Percentiles rank a stretch among this genome's conserved stretches.
Conservation (phyloP, 768 basidiomycete species). For the Coprinellus micaceus region DNA sequence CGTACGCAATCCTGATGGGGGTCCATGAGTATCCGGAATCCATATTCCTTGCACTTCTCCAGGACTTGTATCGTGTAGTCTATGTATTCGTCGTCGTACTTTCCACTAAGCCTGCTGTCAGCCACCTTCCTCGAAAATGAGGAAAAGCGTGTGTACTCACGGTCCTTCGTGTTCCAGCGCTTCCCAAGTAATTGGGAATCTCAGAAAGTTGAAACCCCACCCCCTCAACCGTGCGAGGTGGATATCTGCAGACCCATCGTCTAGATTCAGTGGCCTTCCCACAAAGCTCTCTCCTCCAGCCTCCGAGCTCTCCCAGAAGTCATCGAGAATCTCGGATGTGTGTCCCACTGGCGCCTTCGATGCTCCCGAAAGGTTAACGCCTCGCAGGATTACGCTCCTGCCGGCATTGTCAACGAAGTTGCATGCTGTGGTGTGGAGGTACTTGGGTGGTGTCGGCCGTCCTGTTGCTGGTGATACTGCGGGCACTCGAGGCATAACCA, state of each 20-base stretch:
- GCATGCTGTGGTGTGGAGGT: slow-evolving; percentile 62
- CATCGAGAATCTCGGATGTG: slow-evolving; percentile 64
- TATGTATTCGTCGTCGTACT: slow-evolving; percentile 89
- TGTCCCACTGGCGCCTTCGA: slow-evolving; percentile 77
- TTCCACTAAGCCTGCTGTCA: slow-evolving; percentile 49
- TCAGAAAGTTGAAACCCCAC: slow-evolving; percentile 91
- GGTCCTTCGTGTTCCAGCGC: slow-evolving; percentile 91
- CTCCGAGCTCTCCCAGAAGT: slow-evolving; percentile 82
- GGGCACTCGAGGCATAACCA: slow-evolving; percentile 57
- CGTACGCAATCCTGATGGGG: slow-evolving; percentile 94
- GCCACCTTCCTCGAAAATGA: slow-evolving; percentile 4
- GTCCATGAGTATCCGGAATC: slow-evolving; percentile 90
- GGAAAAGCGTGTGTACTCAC: slow-evolving; percentile 56
- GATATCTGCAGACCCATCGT: slow-evolving; percentile 80
- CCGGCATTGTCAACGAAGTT: slow-evolving; percentile 74
- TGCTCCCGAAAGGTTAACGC: slow-evolving; percentile 91
- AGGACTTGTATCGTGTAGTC: slow-evolving; percentile 86
- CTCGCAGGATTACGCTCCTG: slow-evolving; percentile 78
- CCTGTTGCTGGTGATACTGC: slow-evolving; percentile 56
- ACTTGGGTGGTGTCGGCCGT: slow-evolving; percentile 41
- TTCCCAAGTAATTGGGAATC: slow-evolving; percentile 93
- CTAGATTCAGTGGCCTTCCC: slow-evolving; percentile 75
- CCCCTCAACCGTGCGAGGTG: slow-evolving; percentile 81
- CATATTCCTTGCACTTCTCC: slow-evolving; percentile 88
- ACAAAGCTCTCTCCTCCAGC: slow-evolving; percentile 66